A percentile compares a stretch with the other conserved stretches of the same genome.
These are phyloP conservation scores for Penicillium dipodomyicola DNA, from an alignment of 495 filamentous ascomycete species.

Conservation along the genomic window DNA sequence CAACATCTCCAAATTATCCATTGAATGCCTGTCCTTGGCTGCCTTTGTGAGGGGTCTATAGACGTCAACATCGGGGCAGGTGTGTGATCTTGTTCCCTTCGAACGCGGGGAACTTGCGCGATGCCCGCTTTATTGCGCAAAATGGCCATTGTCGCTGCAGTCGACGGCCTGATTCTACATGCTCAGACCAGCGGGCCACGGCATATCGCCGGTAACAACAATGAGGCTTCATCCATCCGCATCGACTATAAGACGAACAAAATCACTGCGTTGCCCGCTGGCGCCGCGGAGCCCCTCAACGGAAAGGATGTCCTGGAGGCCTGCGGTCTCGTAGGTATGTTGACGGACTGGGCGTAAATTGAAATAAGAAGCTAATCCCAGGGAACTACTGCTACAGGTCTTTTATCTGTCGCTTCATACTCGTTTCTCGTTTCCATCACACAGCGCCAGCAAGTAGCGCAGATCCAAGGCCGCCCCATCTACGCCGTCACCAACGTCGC, in stretches of 20 bases:
- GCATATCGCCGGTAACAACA: conserved; percentile 32
- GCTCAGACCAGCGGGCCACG: conserved; percentile 54
- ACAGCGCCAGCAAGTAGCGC: conserved; percentile 80
- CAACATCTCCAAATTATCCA: background rate
- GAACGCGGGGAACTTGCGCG: conserved; percentile 16
- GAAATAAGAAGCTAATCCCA: background rate
- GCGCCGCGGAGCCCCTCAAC: conserved; percentile 36
- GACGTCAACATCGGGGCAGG: background rate
- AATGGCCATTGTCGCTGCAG: conserved; percentile 73
- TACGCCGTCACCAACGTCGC: conserved; percentile 85
- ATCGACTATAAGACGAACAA: conserved; percentile 74
- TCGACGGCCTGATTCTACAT: conserved; percentile 83
- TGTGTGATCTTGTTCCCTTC: conserved; percentile 2
- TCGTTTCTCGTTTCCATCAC: conserved; percentile 84
- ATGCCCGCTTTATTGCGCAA: conserved; percentile 81
- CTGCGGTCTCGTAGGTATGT: conserved; percentile 81
- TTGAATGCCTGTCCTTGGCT: background rate
- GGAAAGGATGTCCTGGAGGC: conserved; percentile 60
- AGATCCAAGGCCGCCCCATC: conserved; percentile 74
- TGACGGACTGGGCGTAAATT: background rate
- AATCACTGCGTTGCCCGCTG: conserved; percentile 44
- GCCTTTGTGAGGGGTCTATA: background rate
- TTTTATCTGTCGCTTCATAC: conserved; percentile 67
- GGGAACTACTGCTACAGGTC: conserved; percentile 45
- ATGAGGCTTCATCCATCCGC: conserved; percentile 51